Evolutionary conservation across 495 filamentous ascomycete species (phyloP).

Genomic region (Cladorrhinum samala): DNA sequence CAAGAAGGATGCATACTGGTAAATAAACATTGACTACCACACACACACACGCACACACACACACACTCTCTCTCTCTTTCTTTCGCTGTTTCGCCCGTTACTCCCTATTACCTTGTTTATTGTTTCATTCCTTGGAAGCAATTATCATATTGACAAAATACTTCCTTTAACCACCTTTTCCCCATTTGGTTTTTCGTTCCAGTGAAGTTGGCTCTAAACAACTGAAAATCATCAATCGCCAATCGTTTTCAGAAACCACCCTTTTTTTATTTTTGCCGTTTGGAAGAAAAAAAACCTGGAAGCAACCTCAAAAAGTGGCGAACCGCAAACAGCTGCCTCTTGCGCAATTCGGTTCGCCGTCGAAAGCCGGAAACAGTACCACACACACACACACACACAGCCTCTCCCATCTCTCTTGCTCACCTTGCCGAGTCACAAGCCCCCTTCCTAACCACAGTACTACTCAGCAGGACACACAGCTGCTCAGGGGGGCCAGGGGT

Average conservation of each 20-base stretch:
- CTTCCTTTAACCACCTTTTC: too few species aligned
- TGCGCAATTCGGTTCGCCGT: conserved; percentile 19
- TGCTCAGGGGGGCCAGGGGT: background rate
- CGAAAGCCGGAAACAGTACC: conserved; percentile 12
- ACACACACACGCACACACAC: too few species aligned
- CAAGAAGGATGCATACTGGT: background rate
- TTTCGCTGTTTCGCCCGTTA: background rate
- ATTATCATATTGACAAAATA: too few species aligned
- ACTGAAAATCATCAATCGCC: too few species aligned
- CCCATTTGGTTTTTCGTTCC: too few species aligned
- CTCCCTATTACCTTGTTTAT: too few species aligned
- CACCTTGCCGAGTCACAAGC: conserved; percentile 12
- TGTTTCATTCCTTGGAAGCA: too few species aligned
- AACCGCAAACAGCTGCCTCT: conserved; percentile 7
- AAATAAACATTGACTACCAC: background rate
- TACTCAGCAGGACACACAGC: background rate
- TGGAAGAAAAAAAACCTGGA: background rate
- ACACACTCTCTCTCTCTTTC: background rate
- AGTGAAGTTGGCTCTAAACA: too few species aligned
- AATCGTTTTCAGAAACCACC: too few species aligned
- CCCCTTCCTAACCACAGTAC: background rate
- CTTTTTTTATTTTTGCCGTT: background rate
- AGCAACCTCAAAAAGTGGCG: conserved; percentile 12
- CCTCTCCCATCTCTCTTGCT: conserved; percentile 3
- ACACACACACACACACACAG: conserved; percentile 3